Percentiles rank a stretch among this genome's conserved stretches.
These are phyloP conservation scores for Stemphylium lycopersici DNA, from an alignment of 2,329 filamentous ascomycete species.

Conservation along the genomic window DNA sequence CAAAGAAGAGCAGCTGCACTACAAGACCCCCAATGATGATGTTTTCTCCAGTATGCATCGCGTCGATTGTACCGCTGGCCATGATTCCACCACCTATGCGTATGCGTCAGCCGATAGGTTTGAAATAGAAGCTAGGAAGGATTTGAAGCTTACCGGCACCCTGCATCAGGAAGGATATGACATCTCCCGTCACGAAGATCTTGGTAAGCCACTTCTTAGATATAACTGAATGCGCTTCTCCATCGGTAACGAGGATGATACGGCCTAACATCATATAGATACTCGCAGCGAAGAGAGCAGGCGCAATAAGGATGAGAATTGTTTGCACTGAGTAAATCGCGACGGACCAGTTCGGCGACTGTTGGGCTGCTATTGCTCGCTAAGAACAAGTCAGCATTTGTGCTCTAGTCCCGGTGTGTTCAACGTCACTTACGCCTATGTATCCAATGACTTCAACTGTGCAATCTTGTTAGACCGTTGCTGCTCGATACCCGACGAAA, in stretches of 20 bases:
- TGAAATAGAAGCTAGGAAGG: too few species aligned
- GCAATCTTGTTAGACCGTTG: neutral
- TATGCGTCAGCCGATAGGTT: neutral
- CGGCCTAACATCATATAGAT: constrained; percentile 59
- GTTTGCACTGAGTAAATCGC: constrained; percentile 49
- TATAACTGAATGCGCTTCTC: constrained; percentile 49
- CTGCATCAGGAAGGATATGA: constrained; percentile 54
- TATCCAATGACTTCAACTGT: constrained; percentile 59
- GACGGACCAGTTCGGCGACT: constrained; percentile 36
- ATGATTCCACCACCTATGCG: constrained; percentile 46
- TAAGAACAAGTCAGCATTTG: neutral
- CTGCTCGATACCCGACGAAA: too few species aligned
- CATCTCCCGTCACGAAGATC: constrained; percentile 54
- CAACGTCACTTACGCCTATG: constrained; percentile 32
- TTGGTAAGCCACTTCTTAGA: constrained; percentile 49
- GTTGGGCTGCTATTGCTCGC: constrained; percentile 10
- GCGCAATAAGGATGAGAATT: constrained; percentile 49
- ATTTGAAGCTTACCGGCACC: constrained; percentile 9
- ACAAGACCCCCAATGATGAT: constrained; percentile 55
- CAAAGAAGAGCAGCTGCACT: constrained; percentile 57
- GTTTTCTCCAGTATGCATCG: constrained; percentile 47
- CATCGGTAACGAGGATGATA: constrained; percentile 49
- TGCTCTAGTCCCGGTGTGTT: neutral
- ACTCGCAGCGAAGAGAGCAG: constrained; percentile 55
- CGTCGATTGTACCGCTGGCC: constrained; percentile 28